A percentile compares a stretch with the other conserved stretches of the same genome.
Conservation (phyloP, 495 filamentous ascomycete genomes). For the Tuber microsphaerosporum region DNA sequence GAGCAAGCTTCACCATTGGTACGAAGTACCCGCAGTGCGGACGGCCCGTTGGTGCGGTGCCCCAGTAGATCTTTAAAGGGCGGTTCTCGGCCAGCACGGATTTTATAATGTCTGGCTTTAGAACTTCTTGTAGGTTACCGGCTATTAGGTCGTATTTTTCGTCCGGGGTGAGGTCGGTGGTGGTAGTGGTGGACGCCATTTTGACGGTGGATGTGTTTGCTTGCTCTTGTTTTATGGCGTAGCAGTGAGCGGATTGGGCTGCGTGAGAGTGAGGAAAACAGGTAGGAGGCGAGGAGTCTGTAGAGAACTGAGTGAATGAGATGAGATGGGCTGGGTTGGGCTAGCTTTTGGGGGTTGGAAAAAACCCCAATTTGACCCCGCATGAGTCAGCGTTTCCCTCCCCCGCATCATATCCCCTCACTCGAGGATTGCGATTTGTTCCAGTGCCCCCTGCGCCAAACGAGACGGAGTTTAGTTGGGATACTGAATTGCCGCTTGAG, state of each 20-base stretch:
- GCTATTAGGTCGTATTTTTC: slow-evolving; percentile 64
- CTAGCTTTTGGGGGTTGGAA: neutral
- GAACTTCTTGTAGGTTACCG: slow-evolving; percentile 72
- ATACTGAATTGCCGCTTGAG: neutral
- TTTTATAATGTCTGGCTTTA: slow-evolving; percentile 81
- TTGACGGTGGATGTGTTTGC: neutral
- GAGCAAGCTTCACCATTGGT: slow-evolving; percentile 76
- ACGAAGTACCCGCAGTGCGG: slow-evolving; percentile 84
- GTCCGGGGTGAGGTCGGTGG: slow-evolving; percentile 37
- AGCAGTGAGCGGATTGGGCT: neutral
- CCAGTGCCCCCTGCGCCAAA: neutral
- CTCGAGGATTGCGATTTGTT: neutral
- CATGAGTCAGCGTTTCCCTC: neutral
- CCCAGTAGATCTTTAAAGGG: slow-evolving; percentile 77
- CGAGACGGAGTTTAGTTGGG: neutral
- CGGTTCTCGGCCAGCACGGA: slow-evolving; percentile 60
- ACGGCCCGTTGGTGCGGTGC: slow-evolving; percentile 66
- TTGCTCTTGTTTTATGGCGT: neutral
- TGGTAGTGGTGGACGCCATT: slow-evolving; percentile 27
- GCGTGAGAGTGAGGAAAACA: neutral
- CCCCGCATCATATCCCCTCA: neutral
- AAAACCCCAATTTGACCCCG: neutral
- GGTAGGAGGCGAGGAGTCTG: neutral
- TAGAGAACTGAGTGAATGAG: neutral
- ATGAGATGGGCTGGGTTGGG: neutral